A percentile compares a stretch with the other conserved stretches of the same genome.
Evolutionary conservation across 179 eudicot genomes (phyloP).

Genomic region (Spergularia azorica): DNA sequence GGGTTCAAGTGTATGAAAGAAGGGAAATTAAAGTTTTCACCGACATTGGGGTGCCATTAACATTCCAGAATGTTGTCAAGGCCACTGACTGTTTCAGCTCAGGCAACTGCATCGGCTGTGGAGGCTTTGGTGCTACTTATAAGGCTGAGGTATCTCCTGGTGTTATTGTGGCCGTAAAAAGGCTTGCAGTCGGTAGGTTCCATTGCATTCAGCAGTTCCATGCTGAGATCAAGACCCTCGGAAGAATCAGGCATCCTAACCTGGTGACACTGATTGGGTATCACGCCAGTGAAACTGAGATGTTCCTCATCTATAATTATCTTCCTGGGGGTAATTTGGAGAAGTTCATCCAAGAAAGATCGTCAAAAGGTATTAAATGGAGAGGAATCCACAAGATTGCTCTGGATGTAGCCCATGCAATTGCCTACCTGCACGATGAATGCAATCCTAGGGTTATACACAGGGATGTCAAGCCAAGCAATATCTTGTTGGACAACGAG

Average conservation of each 20-base stretch:
- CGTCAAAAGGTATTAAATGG: constrained; percentile 41
- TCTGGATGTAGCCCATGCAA: constrained; percentile 63
- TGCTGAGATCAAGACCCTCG: constrained; percentile 63
- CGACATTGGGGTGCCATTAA: constrained; percentile 59
- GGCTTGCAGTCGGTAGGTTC: constrained; percentile 56
- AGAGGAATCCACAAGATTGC: constrained; percentile 65
- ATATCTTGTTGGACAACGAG: constrained; percentile 58
- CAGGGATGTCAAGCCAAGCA: constrained; percentile 73
- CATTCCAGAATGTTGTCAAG: constrained; percentile 49
- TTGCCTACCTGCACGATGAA: constrained; percentile 59
- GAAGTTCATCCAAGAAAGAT: constrained; percentile 52
- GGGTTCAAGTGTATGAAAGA: constrained; percentile 43
- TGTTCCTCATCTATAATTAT: constrained; percentile 69
- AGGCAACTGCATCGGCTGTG: constrained; percentile 66
- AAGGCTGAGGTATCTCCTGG: constrained; percentile 60
- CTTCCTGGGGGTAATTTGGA: constrained; percentile 72
- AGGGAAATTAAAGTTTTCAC: constrained; percentile 48
- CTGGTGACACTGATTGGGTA: constrained; percentile 64
- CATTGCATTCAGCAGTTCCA: constrained; percentile 69
- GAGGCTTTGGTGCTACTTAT: constrained; percentile 75
- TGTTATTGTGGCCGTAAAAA: constrained; percentile 54
- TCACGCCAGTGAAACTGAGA: constrained; percentile 60
- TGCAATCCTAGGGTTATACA: constrained; percentile 65
- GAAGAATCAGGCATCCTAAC: constrained; percentile 54
- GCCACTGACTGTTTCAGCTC: constrained; percentile 63